A percentile compares a stretch with the other conserved stretches of the same genome.
These are phyloP conservation scores for Chaetomium cochliodes DNA, from an alignment of 495 filamentous ascomycete species.

Conservation along the genomic window DNA sequence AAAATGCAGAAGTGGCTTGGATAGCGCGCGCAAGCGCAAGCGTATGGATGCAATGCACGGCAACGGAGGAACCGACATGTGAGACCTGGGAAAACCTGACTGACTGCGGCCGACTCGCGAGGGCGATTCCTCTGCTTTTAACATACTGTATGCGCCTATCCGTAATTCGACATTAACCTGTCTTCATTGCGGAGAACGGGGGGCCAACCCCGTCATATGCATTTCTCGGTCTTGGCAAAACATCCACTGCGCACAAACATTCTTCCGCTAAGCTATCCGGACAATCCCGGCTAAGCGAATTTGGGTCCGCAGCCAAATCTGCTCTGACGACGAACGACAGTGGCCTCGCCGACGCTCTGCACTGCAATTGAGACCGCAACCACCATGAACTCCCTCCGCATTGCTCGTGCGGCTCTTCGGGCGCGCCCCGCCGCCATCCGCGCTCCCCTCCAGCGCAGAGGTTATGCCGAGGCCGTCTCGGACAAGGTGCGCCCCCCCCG, in stretches of 20 bases:
- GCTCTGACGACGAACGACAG: constrained; percentile 35
- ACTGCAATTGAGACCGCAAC: constrained; percentile 52
- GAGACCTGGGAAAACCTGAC: background rate
- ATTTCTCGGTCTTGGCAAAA: constrained; percentile 12
- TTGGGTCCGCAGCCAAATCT: constrained; percentile 42
- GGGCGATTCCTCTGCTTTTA: background rate
- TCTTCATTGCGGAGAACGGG: background rate
- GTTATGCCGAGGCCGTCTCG: constrained; percentile 89
- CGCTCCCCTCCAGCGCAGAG: constrained; percentile 73
- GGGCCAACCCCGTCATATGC: background rate
- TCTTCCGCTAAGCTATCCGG: constrained; percentile 32
- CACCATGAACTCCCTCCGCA: constrained; percentile 88
- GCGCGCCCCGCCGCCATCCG: constrained; percentile 68
- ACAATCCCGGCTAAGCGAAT: constrained; percentile 42
- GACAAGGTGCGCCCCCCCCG: constrained; percentile 56
- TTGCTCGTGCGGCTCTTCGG: constrained; percentile 82
- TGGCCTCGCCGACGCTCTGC: constrained; percentile 37
- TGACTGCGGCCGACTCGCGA: background rate
- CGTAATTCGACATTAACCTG: background rate
- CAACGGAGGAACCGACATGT: background rate
- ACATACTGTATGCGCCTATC: background rate
- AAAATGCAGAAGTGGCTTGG: constrained; percentile 3
- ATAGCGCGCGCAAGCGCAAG: background rate
- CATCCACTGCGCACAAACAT: constrained; percentile 28
- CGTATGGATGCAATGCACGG: no score